Evolutionary conservation across 495 filamentous ascomycete species (phyloP), one percentile per base, ranked within the genome.

Genomic region (Podospora australis): DNA sequence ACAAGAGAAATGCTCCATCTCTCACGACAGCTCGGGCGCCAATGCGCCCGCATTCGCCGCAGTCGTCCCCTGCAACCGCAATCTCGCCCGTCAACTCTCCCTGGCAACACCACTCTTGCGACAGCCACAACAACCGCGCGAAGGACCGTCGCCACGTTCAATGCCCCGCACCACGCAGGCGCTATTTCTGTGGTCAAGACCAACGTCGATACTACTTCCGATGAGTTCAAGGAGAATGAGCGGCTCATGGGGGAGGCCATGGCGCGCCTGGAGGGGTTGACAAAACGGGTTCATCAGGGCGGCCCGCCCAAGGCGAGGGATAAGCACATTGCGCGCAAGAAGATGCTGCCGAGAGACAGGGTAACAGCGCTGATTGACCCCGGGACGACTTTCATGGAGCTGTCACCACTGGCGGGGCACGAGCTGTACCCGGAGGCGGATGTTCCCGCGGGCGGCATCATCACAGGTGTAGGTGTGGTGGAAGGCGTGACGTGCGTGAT

Each of bases 291-390:
- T 36, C 77, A 84, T 20, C 70, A 78, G 52, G 92, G 92, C 21
- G 92, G 94, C 0, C 67, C 88, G 0, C 73, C 80, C 53, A 95
- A 95, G 59, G 88, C 94, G 4, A 74, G 87, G 43, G 81, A 95
- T 47, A 98, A 96, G 67, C 92, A 97, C 64, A 62, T 94, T 21
- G 79, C 77, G 19, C 73, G 90, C 32, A 87, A 88, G 43, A 97
- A 96, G 74, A 96, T 98, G 92, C 74, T 98, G 13, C 86, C 89
- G 1, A 74, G 92, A 48, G 94, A 98, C 56, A 84, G 92, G 6
- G 78, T 98, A 22, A 87, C 89, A 0, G 83, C 88, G 1, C 70
- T 98, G 45, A 79, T 96, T 46, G 92, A 98, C 61, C 83, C 87
- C 0, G 89, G 90, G 29, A 90, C 86, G 1, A 83, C 87, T 1